Conservation (phyloP, 768 basidiomycete species). For the Trametes cinnabarina region DNA sequence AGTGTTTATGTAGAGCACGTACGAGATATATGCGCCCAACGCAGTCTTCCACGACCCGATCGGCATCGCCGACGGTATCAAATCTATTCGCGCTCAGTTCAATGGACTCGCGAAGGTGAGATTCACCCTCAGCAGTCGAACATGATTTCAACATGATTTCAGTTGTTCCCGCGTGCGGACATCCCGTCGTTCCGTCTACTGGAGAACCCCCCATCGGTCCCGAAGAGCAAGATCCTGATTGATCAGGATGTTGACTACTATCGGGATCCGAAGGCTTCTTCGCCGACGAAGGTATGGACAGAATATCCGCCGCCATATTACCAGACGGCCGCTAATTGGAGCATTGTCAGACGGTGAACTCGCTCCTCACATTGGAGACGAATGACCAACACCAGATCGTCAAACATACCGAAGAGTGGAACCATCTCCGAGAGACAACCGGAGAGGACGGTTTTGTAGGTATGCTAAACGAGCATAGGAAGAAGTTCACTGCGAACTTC, state of each 20-base stretch:
- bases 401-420: slow-evolving; percentile 45
- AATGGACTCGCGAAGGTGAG: slow-evolving; percentile 42
- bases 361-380: slow-evolving; percentile 41
- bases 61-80: slow-evolving; percentile 41
- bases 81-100: slow-evolving; percentile 44
- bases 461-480: slow-evolving; percentile 43
- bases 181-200: slow-evolving; percentile 42
- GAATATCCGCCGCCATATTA: not conserved
- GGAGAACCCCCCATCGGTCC: slow-evolving; percentile 38
- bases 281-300: slow-evolving; percentile 44
- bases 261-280: slow-evolving; percentile 34
- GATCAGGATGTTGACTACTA: slow-evolving; percentile 49
- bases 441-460: slow-evolving; percentile 44
- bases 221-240: slow-evolving; percentile 40
- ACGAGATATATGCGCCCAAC: slow-evolving; percentile 40
- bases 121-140: not conserved
- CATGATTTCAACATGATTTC: not conserved
- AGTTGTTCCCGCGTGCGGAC: slow-evolving; percentile 45
- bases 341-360: slow-evolving; percentile 36
- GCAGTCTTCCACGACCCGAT: slow-evolving; percentile 47
- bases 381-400: slow-evolving; percentile 38
- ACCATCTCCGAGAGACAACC: slow-evolving; percentile 37
- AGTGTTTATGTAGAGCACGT: slow-evolving; percentile 34
- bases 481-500: slow-evolving; percentile 40
- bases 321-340: not conserved